Evolutionary conservation across 2,329 filamentous ascomycete genomes (phyloP), one percentile per base, ranked within the genome.

Genomic region (Aureobasidium sp.): DNA sequence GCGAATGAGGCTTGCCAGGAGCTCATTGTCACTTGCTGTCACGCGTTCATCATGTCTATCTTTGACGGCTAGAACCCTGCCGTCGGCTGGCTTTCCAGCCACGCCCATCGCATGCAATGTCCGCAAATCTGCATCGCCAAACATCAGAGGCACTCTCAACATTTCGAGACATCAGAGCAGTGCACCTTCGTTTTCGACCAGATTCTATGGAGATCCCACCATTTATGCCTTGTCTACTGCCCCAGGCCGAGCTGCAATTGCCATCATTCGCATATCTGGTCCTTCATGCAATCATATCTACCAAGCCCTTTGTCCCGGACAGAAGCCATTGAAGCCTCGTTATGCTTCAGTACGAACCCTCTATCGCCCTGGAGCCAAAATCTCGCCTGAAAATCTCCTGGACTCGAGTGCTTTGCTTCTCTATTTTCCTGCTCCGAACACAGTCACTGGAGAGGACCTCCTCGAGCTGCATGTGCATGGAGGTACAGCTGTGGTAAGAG

Each of bases 391-490:
- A 3, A 75, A 75, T 14, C 72, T 87, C 17, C 80, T 90, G 27
- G 94, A 99, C 71, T 84, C 91, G 0, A 84, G 86, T 56, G 89
- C 94, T 0, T 75, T 97, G 14, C 80, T 96, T 1, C 81, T 97
- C 31, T 90, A 88, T 75, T 96, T 97, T 67, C 89, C 90, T 0
- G 81, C 79, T 0, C 92, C 93, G 0, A 83, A 84, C 53, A 96
- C 91, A 0, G 91, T 90, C 9, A 99, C 94, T 0, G 94, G 94
- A 34, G 92, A 97, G 72, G 91, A 97, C 70, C 81, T 97, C 1
- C 82, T 99, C 1, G 94, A 99, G 73, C 76, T 99, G 5, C 94
- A 99, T 69, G 83, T 97, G n/a, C 94, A 99, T 70, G 94, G 94
- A 31, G 93, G 94, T 0, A 82, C 87, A 2, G 94, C 94, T 2